These are phyloP conservation scores for Ceratobasidium sp. DNA, from an alignment of 1,284 basidiomycete genomes.

Conservation along the genomic window DNA sequence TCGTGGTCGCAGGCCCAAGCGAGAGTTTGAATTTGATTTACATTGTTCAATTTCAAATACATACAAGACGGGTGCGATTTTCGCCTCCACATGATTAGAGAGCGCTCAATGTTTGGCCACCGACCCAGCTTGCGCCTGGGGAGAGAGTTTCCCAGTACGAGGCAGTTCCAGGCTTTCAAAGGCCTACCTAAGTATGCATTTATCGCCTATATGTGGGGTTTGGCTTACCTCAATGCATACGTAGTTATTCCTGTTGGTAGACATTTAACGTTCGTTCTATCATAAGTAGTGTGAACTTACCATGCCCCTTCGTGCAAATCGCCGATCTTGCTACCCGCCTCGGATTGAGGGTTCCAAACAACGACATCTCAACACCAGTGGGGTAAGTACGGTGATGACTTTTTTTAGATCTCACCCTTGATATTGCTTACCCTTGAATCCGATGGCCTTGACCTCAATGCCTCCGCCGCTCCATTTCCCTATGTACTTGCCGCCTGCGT, in stretches of 20 bases:
- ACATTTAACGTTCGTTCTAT: not conserved
- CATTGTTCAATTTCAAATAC: slow-evolving; percentile 26
- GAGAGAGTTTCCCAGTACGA: slow-evolving; percentile 66
- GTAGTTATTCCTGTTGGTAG: slow-evolving; percentile 70
- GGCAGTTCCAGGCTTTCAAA: slow-evolving; percentile 74
- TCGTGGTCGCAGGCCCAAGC: slow-evolving; percentile 37
- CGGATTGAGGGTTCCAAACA: slow-evolving; percentile 83
- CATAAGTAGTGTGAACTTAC: slow-evolving; percentile 57
- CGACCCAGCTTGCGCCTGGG: slow-evolving; percentile 72
- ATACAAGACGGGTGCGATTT: not conserved
- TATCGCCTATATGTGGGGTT: not conserved
- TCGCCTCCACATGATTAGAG: slow-evolving; percentile 43
- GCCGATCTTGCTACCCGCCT: slow-evolving; percentile 69
- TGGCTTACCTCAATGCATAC: slow-evolving; percentile 67
- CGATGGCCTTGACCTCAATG: slow-evolving; percentile 63
- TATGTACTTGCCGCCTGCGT: slow-evolving; percentile 62
- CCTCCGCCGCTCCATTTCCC: slow-evolving; percentile 65
- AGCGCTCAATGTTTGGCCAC: slow-evolving; percentile 67
- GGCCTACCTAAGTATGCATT: not conserved
- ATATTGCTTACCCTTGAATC: slow-evolving; percentile 58
- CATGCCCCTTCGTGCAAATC: slow-evolving; percentile 90
- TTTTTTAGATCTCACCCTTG: not conserved
- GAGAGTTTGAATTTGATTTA: slow-evolving; percentile 19
- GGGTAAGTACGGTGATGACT: not conserved
- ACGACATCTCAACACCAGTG: slow-evolving; percentile 61